Evolutionary conservation across 345 rosid genomes (phyloP).

Genomic region (Raphanus raphanistrum): DNA sequence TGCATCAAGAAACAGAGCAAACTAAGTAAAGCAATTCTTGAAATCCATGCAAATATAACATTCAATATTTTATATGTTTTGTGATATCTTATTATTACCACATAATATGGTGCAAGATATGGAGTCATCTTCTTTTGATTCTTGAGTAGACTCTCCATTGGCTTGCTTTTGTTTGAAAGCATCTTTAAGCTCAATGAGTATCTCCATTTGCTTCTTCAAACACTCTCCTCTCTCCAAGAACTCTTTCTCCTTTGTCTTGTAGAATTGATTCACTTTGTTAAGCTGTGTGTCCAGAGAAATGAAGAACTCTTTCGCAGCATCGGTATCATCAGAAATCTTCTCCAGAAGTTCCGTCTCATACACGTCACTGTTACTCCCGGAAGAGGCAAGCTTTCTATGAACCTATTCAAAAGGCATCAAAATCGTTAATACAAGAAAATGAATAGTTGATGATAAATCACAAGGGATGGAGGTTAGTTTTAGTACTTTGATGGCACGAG

Average conservation of each 20-base stretch:
- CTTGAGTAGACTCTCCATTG: conserved; percentile 53
- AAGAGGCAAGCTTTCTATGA: conserved; percentile 70
- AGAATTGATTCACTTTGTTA: conserved; percentile 90
- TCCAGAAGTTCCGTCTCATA: conserved; percentile 87
- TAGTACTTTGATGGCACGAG: conserved; percentile 71
- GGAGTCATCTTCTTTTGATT: conserved; percentile 70
- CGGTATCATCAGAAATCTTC: conserved; percentile 64
- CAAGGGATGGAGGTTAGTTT: background rate
- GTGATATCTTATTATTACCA: conserved; percentile 46
- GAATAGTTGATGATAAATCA: background rate
- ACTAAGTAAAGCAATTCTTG: conserved; percentile 3
- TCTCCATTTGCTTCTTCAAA: conserved; percentile 82
- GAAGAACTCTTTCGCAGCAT: conserved; percentile 78
- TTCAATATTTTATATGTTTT: background rate
- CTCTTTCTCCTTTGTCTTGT: conserved; percentile 76
- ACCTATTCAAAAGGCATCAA: conserved; percentile 47
- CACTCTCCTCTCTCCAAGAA: conserved; percentile 87
- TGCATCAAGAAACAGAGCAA: conserved; percentile 36
- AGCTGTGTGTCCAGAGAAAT: conserved; percentile 76
- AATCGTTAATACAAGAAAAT: background rate
- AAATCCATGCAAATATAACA: background rate
- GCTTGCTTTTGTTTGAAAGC: conserved; percentile 52
- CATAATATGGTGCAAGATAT: conserved; percentile 71
- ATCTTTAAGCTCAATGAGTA: conserved; percentile 66
- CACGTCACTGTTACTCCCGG: conserved; percentile 57